Percentiles rank a stretch among this genome's conserved stretches.
These are phyloP conservation scores for Chamaecrista fasciculata DNA, from an alignment of 306 rosid genomes.

Conservation along the genomic window DNA sequence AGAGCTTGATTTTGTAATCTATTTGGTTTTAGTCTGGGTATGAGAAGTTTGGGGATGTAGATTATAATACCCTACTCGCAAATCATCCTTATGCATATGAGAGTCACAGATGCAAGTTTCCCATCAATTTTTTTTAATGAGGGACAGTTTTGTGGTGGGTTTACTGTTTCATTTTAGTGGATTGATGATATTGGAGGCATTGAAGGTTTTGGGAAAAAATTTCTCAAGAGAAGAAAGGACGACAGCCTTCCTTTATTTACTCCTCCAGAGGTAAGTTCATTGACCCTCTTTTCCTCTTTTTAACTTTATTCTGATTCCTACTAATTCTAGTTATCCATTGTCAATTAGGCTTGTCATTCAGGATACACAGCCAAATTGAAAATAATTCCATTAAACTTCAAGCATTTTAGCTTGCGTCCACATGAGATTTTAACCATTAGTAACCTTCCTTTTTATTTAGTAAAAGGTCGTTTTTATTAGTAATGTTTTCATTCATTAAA, in stretches of 20 bases:
- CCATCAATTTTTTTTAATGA: slow-evolving; percentile 8
- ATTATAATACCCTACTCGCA: too few species aligned
- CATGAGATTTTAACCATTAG: not conserved
- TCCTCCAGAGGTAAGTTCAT: slow-evolving; percentile 73
- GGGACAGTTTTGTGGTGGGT: slow-evolving; percentile 23
- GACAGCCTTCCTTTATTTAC: slow-evolving; percentile 72
- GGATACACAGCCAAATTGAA: too few species aligned
- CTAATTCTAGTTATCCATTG: slow-evolving; percentile 20
- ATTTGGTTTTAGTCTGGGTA: too few species aligned
- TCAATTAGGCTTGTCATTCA: too few species aligned
- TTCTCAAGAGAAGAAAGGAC: slow-evolving; percentile 60
- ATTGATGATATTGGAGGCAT: slow-evolving; percentile 84
- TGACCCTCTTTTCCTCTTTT: slow-evolving; percentile 11
- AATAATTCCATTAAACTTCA: too few species aligned
- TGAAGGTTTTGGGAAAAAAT: slow-evolving; percentile 65
- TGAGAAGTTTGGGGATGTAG: too few species aligned
- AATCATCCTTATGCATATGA: too few species aligned
- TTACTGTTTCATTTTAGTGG: slow-evolving; percentile 58
- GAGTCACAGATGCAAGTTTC: slow-evolving; percentile 8
- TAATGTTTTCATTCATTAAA: not conserved
- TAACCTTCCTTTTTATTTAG: not conserved
- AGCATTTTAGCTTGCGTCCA: not conserved
- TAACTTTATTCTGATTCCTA: slow-evolving; percentile 12
- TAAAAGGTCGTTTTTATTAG: not conserved
- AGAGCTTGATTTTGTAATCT: too few species aligned